Base-by-base conservation (phyloP, 164 flowering plant species). In the Vitis amurensis region DNA sequence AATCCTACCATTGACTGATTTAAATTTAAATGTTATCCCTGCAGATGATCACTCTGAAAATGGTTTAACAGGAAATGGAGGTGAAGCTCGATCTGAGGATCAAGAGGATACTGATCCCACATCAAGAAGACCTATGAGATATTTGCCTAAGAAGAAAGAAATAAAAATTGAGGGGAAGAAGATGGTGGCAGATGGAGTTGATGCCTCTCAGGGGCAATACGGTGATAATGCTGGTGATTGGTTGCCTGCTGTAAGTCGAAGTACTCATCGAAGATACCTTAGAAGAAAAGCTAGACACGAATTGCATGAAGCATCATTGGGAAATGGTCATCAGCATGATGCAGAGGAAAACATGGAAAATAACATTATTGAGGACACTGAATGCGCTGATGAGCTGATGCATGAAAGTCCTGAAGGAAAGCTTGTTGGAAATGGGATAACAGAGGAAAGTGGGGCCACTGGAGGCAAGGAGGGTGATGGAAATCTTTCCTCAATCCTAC, bases 171-270 rank as follows among this genome's bases (percentile, higher is more conserved):
- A 89, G 70, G 97, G 92, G 59, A 94, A 89, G 74, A 88, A 88
- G 87, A 85, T 86, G 92, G 96, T 90, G 17, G 91, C 88, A 0
- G 85, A 73, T 78, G 99, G 96, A 67, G 67, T 93, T 74, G 94
- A 89, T 85, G 98, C 97, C 48, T 91, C 99, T 16, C 78, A 81
- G 65, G 99, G 98, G 55, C 82, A 89, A 71, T 70, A 37, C 81
- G 90, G 83, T 75, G 90, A 81, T 65, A 67, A 86, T 81, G 74
- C 79, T 56, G 83, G 69, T 79, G 97, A 88, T 68, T 95, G 94
- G 93, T 71, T 64, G 65, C 97, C 98, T 68, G 97, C 95, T 72
- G 97, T 95, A 8, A 82, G 97, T 77, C 85, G 97, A 64, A 93
- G 93, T 71, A 90, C 99, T 72, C 98, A 87, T 68, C 86, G 95